Conservation (phyloP, 2,329 filamentous ascomycete genomes). For the Colletotrichum camelliae region DNA sequence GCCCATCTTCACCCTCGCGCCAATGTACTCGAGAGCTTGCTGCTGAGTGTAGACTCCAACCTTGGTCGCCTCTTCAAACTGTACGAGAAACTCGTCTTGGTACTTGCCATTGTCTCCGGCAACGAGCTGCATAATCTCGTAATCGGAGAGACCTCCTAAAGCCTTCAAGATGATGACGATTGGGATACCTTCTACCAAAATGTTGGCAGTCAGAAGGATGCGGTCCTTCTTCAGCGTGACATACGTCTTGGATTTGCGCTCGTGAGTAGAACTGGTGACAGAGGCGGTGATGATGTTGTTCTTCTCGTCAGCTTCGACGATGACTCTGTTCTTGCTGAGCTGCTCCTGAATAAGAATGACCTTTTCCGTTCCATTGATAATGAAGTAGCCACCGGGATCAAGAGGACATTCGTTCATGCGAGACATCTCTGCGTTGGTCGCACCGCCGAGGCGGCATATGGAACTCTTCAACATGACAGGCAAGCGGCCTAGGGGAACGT, state of each 20-base stretch:
- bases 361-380: slow-evolving; percentile 97
- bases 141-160: slow-evolving; percentile 90
- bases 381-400: slow-evolving; percentile 97
- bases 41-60: slow-evolving; percentile 90
- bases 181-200: slow-evolving; percentile 90
- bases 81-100: slow-evolving; percentile 93
- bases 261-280: slow-evolving; percentile 96
- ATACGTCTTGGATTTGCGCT: slow-evolving; percentile 97
- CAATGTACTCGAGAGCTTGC: slow-evolving; percentile 93
- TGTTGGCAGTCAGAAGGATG: slow-evolving; percentile 90
- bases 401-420: slow-evolving; percentile 93
- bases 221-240: slow-evolving; percentile 93
- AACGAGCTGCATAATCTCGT: slow-evolving; percentile 91
- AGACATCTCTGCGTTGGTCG: slow-evolving; percentile 88
- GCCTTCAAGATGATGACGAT: slow-evolving; percentile 94
- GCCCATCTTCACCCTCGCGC: slow-evolving; percentile 86
- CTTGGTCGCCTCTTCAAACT: slow-evolving; percentile 90
- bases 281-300: slow-evolving; percentile 95
- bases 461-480: slow-evolving; percentile 97
- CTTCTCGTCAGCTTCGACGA: slow-evolving; percentile 91
- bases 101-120: slow-evolving; percentile 87
- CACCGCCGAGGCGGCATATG: slow-evolving; percentile 85
- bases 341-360: slow-evolving; percentile 99
- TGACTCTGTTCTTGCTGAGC: slow-evolving; percentile 98
- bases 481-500: slow-evolving; percentile 85